phyloP scores from a whole-genome alignment of 768 basidiomycete genomes.

The Lactifluus subvellereus region DNA sequence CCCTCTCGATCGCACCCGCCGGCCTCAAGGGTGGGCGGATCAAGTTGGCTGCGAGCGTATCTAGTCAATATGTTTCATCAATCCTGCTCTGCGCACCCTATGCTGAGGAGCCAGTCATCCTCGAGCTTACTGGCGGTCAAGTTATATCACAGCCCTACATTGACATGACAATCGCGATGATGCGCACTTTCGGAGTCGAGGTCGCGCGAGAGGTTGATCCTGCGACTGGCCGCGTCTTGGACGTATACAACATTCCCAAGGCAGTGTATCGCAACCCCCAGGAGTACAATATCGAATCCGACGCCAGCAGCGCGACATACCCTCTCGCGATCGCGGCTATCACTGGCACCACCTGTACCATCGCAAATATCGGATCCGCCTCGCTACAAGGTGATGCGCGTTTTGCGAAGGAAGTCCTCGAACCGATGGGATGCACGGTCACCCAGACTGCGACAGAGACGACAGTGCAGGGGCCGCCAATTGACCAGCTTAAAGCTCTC shows the following conservation, averaged over 20 bases:
- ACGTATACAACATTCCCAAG: slow-evolving; percentile 85
- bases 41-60: slow-evolving; percentile 87
- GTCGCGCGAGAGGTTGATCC: slow-evolving; percentile 63
- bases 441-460: slow-evolving; percentile 84
- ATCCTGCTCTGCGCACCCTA: slow-evolving; percentile 97
- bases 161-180: slow-evolving; percentile 99
- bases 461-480: slow-evolving; percentile 84
- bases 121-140: slow-evolving; percentile 87
- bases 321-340: slow-evolving; percentile 96
- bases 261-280: slow-evolving; percentile 71
- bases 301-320: slow-evolving; percentile 94
- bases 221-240: slow-evolving; percentile 52
- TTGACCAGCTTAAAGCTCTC: slow-evolving; percentile 74
- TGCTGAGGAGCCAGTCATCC: slow-evolving; percentile 70
- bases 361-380: slow-evolving; percentile 81
- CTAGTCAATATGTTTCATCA: slow-evolving; percentile 97
- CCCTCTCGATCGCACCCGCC: slow-evolving; percentile 75
- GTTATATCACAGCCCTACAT: slow-evolving; percentile 99
- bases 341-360: slow-evolving; percentile 94
- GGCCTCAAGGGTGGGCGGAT: slow-evolving; percentile 81
- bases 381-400: slow-evolving; percentile 97
- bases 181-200: slow-evolving; percentile 82
- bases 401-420: slow-evolving; percentile 88
- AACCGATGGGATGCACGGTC: slow-evolving; percentile 93
- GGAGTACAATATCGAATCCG: slow-evolving; percentile 86